Conservation (phyloP, 2,329 filamentous ascomycete species). For the Trichoderma polysporum region DNA sequence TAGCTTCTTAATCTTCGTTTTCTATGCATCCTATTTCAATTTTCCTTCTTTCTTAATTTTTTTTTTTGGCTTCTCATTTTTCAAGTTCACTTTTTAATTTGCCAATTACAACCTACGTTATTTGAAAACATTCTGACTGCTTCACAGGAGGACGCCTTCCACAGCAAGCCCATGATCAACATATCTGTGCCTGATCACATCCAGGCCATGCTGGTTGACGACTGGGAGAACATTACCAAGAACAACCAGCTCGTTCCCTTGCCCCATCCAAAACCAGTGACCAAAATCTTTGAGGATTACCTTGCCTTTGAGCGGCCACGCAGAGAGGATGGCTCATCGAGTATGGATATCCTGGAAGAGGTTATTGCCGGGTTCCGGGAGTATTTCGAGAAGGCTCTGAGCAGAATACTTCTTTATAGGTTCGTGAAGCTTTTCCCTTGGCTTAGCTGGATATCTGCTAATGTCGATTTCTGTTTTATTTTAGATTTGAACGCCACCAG, state of each 20-base stretch:
- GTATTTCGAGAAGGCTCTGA: constrained; percentile 90
- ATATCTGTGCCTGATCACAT: constrained; percentile 84
- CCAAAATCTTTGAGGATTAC: constrained; percentile 79
- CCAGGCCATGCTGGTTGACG: constrained; percentile 90
- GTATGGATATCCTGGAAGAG: constrained; percentile 85
- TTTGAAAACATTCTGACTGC: constrained; percentile 23
- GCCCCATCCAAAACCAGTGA: constrained; percentile 73
- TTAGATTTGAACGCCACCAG: constrained; percentile 86
- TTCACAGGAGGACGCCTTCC: constrained; percentile 80
- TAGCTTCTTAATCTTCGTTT: neutral
- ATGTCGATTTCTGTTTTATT: constrained; percentile 26
- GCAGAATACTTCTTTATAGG: constrained; percentile 84
- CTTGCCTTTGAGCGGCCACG: constrained; percentile 66
- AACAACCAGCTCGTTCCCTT: constrained; percentile 86
- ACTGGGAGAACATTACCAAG: constrained; percentile 99
- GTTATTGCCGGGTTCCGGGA: constrained; percentile 81
- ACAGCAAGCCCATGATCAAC: constrained; percentile 79
- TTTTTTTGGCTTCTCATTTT: neutral
- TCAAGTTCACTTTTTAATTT: neutral
- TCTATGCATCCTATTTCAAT: neutral
- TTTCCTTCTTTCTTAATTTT: neutral
- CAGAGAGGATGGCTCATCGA: constrained; percentile 64
- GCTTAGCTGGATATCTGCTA: neutral
- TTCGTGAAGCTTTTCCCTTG: constrained; percentile 34
- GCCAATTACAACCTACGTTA: neutral